These are phyloP conservation scores for Ceratocystiopsis brevicomis DNA, from an alignment of 2,329 filamentous ascomycete genomes.

Conservation along the genomic window DNA sequence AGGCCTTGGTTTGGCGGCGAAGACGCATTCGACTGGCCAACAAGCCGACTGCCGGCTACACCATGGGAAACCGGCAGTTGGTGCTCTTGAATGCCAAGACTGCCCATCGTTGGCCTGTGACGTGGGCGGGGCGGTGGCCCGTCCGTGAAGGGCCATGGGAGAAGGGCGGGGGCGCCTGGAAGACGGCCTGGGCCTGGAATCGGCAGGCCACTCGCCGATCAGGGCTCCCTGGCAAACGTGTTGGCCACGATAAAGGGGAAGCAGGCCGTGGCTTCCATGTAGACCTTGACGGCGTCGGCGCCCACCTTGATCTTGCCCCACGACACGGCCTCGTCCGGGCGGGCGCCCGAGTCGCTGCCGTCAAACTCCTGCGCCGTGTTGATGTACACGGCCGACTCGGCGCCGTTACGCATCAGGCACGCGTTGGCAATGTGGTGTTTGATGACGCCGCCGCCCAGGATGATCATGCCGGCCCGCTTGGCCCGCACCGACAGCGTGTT, in stretches of 20 bases:
- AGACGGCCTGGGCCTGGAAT: too few relatives aligned
- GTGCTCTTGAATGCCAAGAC: too few relatives aligned
- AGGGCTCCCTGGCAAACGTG: conserved; percentile 39
- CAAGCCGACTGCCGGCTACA: too few relatives aligned
- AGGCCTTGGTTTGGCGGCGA: too few relatives aligned
- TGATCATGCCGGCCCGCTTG: conserved; percentile 82
- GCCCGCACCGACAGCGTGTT: conserved; percentile 83
- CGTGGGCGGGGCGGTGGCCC: too few relatives aligned
- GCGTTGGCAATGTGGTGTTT: conserved; percentile 99
- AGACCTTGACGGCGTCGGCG: conserved; percentile 73
- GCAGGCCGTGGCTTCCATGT: conserved; percentile 43
- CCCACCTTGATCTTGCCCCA: conserved; percentile 96
- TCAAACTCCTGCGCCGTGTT: conserved; percentile 97
- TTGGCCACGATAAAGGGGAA: conserved; percentile 50
- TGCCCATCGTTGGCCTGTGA: too few relatives aligned
- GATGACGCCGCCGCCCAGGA: conserved; percentile 82
- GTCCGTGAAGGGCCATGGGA: too few relatives aligned
- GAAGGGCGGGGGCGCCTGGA: too few relatives aligned
- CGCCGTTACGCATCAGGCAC: conserved; percentile 91
- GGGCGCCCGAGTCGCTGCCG: conserved; percentile 83
- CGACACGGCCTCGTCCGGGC: conserved; percentile 90
- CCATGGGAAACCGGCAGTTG: too few relatives aligned
- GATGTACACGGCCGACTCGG: conserved; percentile 91
- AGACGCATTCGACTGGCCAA: too few relatives aligned
- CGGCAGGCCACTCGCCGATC: too few relatives aligned